Conservation (phyloP, 2,329 filamentous ascomycete genomes). For the Nigrospora oryzae region DNA sequence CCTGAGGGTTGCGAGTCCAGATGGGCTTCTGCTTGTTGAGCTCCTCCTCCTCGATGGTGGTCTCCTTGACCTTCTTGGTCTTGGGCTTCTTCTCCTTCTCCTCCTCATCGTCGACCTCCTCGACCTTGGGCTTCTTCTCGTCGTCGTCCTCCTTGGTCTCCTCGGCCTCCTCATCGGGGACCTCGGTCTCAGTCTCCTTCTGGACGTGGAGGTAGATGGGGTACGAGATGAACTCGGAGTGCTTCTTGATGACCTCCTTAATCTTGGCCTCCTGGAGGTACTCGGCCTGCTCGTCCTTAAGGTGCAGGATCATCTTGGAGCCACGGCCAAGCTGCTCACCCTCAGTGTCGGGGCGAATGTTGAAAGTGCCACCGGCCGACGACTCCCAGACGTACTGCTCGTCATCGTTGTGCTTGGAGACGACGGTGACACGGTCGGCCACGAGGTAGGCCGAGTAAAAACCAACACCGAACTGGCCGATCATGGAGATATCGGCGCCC, state of each 20-base stretch:
- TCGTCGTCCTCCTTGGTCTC: conserved; percentile 63
- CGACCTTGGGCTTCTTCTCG: conserved; percentile 92
- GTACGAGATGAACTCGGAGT: conserved; percentile 99
- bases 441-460: conserved; percentile 99
- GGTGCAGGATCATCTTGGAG: conserved; percentile 95
- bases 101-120: conserved; percentile 83
- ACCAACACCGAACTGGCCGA: conserved; percentile 99
- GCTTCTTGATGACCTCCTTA: conserved; percentile 99
- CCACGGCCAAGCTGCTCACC: conserved; percentile 87
- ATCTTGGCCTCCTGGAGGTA: conserved; percentile 98
- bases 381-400: conserved; percentile 99
- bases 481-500: conserved; percentile 99
- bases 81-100: conserved; percentile 90
- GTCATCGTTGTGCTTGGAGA: conserved; percentile 99
- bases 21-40: conserved; percentile 99
- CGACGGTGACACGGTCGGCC: conserved; percentile 87
- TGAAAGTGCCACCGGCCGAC: conserved; percentile 94
- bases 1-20: conserved; percentile 96
- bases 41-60: conserved; percentile 97
- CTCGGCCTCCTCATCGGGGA: conserved; percentile 90
- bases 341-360: conserved; percentile 80
- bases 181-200: conserved; percentile 99
- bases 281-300: conserved; percentile 98
- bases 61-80: conserved; percentile 99
- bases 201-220: conserved; percentile 99